A percentile compares a stretch with the other conserved stretches of the same genome.
phyloP scores from a whole-genome alignment of 495 filamentous ascomycete genomes.

The Aeminium ludgeri region DNA sequence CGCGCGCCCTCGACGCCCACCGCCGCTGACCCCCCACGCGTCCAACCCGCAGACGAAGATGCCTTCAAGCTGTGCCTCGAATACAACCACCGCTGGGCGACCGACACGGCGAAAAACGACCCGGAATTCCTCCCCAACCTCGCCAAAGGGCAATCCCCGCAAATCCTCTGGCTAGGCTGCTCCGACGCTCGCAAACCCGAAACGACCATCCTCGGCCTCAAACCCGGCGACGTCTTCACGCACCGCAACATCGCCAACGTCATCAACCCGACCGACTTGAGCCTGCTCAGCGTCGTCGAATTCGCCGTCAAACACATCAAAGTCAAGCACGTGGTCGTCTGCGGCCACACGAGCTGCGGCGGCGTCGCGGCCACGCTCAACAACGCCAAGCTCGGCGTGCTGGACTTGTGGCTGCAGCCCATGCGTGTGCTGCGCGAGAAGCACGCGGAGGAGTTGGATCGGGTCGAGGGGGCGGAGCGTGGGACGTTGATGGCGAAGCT shows the following conservation, averaged over 20 bases:
- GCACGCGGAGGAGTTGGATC: constrained; percentile 37
- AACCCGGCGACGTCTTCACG: constrained; percentile 81
- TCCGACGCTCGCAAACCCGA: constrained; percentile 80
- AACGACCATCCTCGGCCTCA: constrained; percentile 61
- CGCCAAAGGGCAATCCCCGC: constrained; percentile 50
- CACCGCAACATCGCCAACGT: constrained; percentile 94
- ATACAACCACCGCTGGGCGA: constrained; percentile 14
- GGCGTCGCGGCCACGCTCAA: constrained; percentile 54
- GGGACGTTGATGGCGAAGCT: constrained; percentile 20
- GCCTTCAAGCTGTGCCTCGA: constrained; percentile 12
- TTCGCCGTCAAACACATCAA: constrained; percentile 60
- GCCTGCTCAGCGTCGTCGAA: constrained; percentile 60
- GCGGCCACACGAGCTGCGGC: constrained; percentile 70
- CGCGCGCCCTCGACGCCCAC: not conserved
- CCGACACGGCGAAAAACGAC: constrained; percentile 21
- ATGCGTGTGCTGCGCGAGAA: constrained; percentile 42
- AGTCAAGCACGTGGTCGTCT: constrained; percentile 70
- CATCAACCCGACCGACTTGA: constrained; percentile 60
- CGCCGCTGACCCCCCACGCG: not conserved
- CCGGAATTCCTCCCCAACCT: constrained; percentile 58
- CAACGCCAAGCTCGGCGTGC: constrained; percentile 48
- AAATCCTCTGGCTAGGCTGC: constrained; percentile 86
- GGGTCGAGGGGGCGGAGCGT: constrained; percentile 16
- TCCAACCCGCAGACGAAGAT: constrained; percentile 1
- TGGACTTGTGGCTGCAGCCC: constrained; percentile 70